Base-by-base conservation (phyloP, 768 basidiomycete genomes). In the Austroboletus festivus region DNA sequence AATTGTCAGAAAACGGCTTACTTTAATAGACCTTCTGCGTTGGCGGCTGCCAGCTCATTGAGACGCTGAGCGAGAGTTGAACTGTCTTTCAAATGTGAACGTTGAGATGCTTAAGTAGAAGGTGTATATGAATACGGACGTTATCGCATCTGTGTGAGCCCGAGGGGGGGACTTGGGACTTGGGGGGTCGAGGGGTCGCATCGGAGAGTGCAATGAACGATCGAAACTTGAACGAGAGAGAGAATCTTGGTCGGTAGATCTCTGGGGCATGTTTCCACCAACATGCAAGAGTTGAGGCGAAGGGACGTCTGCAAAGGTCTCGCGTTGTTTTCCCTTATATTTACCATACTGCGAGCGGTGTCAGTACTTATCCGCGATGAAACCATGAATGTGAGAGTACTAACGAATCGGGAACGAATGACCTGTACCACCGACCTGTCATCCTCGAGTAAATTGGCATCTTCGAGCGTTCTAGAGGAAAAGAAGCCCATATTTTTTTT, bases 11-110 rank as follows among this genome's bases (percentile, higher is more conserved):
- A 28, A 30, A 68, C n/a, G n/a, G n/a, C 82, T 59, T 62, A 87
- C 88, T 81, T 81, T 44, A 92, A 73, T 42, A 92, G 72, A 24
- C 89, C 89, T 59, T 92, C 83, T 6, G 84, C 77, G 63, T 92
- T 89, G 28, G 90, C 89, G 19, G 77, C 66, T 15, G 89, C 87
- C 48, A 93, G 71, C 64, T 92, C 90, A 52, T 89, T 81, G 54
- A 93, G 75, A 49, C 86, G 78, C 69, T 90, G 84, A 16, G 89
- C 89, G 53, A 93, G 76, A 20, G 85, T 85, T 51, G 81, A 73
- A 47, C 89, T 92, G 43, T 51, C 38, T 46, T 42, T 15, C 42
- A 56, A 52, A 46, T 20, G 44, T 52, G 37, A 53, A 48, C 38
- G 16, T 31, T 44, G 49, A 48, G n/a, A 58, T 44, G 53, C 34